Evolutionary conservation across 2,329 filamentous ascomycete genomes (phyloP).

Genomic region (Hypoxylon sp.): DNA sequence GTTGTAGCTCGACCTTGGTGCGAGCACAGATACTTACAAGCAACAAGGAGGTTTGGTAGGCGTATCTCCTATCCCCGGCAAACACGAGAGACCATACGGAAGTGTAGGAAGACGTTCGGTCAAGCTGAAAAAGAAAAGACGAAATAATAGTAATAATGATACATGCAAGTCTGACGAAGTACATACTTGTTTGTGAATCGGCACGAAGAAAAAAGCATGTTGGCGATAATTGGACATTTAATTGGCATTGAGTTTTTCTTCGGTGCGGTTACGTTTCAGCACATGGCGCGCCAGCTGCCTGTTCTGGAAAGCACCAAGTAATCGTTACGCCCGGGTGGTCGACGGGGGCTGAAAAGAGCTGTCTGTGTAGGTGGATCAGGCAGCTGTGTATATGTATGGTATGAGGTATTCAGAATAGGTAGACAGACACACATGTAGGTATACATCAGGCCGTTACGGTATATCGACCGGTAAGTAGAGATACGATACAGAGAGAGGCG

Average conservation of each 20-base stretch:
- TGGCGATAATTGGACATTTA: constrained; percentile 15
- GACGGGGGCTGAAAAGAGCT: constrained; percentile 27
- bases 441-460: too few species aligned
- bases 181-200: constrained; percentile 29
- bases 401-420: too few species aligned
- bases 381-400: too few species aligned
- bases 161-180: constrained; percentile 33
- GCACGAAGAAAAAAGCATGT: constrained; percentile 31
- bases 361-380: too few species aligned
- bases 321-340: constrained; percentile 19
- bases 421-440: too few species aligned
- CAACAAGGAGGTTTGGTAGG: constrained; percentile 5
- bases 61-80: constrained; percentile 24
- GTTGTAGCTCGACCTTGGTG: constrained; percentile 24
- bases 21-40: constrained; percentile 19
- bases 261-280: constrained; percentile 35
- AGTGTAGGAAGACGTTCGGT: constrained; percentile 1
- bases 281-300: constrained; percentile 34
- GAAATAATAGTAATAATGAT: too few species aligned
- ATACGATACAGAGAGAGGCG: constrained; percentile 23
- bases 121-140: constrained; percentile 13
- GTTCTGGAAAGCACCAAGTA: constrained; percentile 32
- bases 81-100: constrained; percentile 25
- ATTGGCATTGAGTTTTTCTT: constrained; percentile 30
- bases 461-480: too few species aligned